Conservation (phyloP, 140 eudicot genomes). For the Ambrosia hybrid region DNA sequence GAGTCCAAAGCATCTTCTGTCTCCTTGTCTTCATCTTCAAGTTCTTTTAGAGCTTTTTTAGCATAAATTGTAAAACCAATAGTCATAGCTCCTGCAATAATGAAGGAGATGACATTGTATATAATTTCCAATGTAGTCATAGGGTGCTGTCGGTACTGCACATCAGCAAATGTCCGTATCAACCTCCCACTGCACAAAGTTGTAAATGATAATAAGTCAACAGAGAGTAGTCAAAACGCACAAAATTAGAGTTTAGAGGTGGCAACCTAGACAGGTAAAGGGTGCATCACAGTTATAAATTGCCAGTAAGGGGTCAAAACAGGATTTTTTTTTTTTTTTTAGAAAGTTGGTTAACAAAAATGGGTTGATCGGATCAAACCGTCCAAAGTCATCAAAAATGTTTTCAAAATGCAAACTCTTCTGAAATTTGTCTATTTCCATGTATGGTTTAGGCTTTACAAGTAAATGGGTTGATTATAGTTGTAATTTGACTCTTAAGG, state of each 20-base stretch:
- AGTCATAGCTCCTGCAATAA: conserved; percentile 60
- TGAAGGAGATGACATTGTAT: conserved; percentile 78
- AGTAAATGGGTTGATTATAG: too few species aligned
- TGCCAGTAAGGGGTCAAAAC: not conserved
- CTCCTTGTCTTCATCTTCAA: conserved; percentile 50
- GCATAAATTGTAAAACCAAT: conserved; percentile 81
- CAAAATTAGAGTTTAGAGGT: too few species aligned
- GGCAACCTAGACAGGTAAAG: not conserved
- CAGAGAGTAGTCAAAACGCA: not conserved
- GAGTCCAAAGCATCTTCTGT: conserved; percentile 26
- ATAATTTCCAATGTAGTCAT: conserved; percentile 75
- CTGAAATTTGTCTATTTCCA: not conserved
- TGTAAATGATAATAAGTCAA: not conserved
- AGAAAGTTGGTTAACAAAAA: not conserved
- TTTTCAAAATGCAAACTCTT: not conserved
- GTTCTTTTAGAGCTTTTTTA: conserved; percentile 63
- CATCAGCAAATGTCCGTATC: conserved; percentile 87
- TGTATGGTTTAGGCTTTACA: too few species aligned
- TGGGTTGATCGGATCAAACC: not conserved
- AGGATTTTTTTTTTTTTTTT: not conserved
- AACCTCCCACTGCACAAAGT: conserved; percentile 79
- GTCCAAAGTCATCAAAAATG: not conserved
- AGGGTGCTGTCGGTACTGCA: conserved; percentile 74
- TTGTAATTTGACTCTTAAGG: too few species aligned
- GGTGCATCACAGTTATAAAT: not conserved